phyloP scores from a whole-genome alignment of 371 early-diverging fungal species.

The Rhizopus microsporus region DNA sequence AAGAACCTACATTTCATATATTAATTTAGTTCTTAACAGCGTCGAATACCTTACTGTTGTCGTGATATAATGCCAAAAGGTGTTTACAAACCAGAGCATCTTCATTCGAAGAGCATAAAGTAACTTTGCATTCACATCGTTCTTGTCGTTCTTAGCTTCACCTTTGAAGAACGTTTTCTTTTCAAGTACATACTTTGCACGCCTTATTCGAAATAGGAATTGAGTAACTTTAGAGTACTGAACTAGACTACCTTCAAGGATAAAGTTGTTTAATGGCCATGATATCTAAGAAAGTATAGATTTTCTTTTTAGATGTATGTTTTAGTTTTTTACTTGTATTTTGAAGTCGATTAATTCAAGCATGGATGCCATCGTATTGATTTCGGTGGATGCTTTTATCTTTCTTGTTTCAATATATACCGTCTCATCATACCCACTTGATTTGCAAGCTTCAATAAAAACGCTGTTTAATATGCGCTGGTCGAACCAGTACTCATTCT shows the following conservation, averaged over 20 bases:
- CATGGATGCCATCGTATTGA: slow-evolving; percentile 13
- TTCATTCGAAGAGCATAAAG: slow-evolving; percentile 47
- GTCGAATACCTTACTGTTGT: slow-evolving; percentile 39
- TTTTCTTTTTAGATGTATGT: not conserved
- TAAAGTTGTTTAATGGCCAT: slow-evolving; percentile 53
- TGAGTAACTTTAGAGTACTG: slow-evolving; percentile 37
- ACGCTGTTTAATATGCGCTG: slow-evolving; percentile 30
- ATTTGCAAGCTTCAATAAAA: slow-evolving; percentile 31
- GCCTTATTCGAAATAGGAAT: slow-evolving; percentile 42
- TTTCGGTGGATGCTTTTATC: not conserved
- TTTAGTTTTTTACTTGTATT: slow-evolving; percentile 28
- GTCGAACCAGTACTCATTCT: slow-evolving; percentile 37
- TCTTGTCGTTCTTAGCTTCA: slow-evolving; percentile 11
- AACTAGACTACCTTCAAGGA: slow-evolving; percentile 22
- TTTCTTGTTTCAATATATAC: slow-evolving; percentile 16
- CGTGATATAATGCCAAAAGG: slow-evolving; percentile 52
- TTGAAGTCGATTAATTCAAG: slow-evolving; percentile 36
- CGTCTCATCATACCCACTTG: slow-evolving; percentile 19
- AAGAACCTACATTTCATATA: slow-evolving; percentile 32
- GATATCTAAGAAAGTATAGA: slow-evolving; percentile 30
- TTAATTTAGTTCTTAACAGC: not conserved
- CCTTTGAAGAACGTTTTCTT: slow-evolving; percentile 35
- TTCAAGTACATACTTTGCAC: slow-evolving; percentile 53
- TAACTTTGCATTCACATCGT: slow-evolving; percentile 10
- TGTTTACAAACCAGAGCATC: slow-evolving; percentile 53